A percentile compares a stretch with the other conserved stretches of the same genome.
Evolutionary conservation across 106 monocot genomes (phyloP).

Genomic region (Apostasia ramifera): DNA sequence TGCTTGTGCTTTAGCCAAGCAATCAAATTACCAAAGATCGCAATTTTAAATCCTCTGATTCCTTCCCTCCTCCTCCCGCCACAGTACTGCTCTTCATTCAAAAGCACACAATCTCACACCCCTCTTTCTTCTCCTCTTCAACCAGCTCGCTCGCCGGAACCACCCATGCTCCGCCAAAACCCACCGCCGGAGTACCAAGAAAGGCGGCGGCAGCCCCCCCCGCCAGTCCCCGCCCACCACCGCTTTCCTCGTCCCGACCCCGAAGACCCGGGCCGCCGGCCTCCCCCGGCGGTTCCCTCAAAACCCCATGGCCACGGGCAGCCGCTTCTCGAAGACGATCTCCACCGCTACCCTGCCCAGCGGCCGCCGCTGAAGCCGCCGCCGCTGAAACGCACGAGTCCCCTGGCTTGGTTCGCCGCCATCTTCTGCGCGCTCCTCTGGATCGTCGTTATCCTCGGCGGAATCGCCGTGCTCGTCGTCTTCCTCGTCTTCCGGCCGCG

Average conservation of each 20-base stretch:
- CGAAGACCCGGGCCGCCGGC: background rate
- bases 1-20: no score
- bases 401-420: slow-evolving; percentile 21
- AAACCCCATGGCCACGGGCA: background rate
- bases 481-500: slow-evolving; percentile 69
- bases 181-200: background rate
- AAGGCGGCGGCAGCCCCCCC: background rate
- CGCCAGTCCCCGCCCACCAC: background rate
- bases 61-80: slow-evolving; percentile 5
- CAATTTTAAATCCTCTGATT: background rate
- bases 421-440: slow-evolving; percentile 43
- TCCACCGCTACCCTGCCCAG: background rate
- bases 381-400: slow-evolving; percentile 13
- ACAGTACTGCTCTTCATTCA: background rate
- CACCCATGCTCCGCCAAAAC: background rate
- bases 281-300: background rate
- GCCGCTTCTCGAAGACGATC: background rate
- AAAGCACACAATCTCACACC: background rate
- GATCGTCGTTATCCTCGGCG: slow-evolving; percentile 44
- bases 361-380: slow-evolving; percentile 3
- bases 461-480: slow-evolving; percentile 40
- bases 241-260: background rate
- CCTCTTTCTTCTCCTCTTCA: background rate
- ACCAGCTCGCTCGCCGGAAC: background rate
- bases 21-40: no score